Percentiles rank a stretch among this genome's conserved stretches.
phyloP scores from a whole-genome alignment of 768 basidiomycete genomes.

The Lactifluus hygrophoroides region DNA sequence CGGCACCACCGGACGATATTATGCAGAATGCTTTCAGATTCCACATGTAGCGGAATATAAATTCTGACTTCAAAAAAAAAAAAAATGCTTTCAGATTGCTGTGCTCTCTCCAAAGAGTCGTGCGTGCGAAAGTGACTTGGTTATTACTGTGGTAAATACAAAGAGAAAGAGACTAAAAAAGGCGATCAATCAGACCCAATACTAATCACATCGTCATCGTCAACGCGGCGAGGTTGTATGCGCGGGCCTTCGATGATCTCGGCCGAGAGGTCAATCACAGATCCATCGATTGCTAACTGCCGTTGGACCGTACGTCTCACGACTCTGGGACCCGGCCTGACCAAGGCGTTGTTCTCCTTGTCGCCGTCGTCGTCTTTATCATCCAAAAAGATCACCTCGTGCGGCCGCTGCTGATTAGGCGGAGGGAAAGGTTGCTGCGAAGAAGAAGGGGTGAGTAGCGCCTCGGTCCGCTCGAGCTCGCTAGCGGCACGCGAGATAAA shows the following conservation, averaged over 20 bases:
- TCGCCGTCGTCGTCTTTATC: slow-evolving; percentile 41
- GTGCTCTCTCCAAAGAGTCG: too few relatives aligned
- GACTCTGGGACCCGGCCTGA: slow-evolving; percentile 41
- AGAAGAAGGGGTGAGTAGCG: slow-evolving; percentile 6
- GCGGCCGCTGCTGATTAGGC: slow-evolving; percentile 11
- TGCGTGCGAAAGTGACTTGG: background rate
- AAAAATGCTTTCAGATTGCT: too few relatives aligned
- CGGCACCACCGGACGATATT: too few relatives aligned
- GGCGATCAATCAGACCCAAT: slow-evolving; percentile 5
- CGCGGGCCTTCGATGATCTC: slow-evolving; percentile 20
- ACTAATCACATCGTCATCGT: slow-evolving; percentile 14
- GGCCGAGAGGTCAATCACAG: slow-evolving; percentile 52
- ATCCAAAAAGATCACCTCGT: slow-evolving; percentile 36
- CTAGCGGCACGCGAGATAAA: slow-evolving; percentile 34
- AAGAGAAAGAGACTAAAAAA: background rate
- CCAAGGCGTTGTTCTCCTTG: slow-evolving; percentile 53
- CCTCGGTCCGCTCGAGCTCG: slow-evolving; percentile 27
- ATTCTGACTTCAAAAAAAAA: too few relatives aligned
- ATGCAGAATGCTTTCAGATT: too few relatives aligned
- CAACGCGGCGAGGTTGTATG: background rate
- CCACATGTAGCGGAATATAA: too few relatives aligned
- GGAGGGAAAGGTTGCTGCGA: slow-evolving; percentile 5
- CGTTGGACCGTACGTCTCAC: slow-evolving; percentile 35
- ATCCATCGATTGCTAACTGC: slow-evolving; percentile 13
- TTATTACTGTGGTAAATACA: background rate